Evolutionary conservation across 208 protist genomes (phyloP), one percentile per base, ranked within the genome.

Genomic region (Trypanosoma cruzi): DNA sequence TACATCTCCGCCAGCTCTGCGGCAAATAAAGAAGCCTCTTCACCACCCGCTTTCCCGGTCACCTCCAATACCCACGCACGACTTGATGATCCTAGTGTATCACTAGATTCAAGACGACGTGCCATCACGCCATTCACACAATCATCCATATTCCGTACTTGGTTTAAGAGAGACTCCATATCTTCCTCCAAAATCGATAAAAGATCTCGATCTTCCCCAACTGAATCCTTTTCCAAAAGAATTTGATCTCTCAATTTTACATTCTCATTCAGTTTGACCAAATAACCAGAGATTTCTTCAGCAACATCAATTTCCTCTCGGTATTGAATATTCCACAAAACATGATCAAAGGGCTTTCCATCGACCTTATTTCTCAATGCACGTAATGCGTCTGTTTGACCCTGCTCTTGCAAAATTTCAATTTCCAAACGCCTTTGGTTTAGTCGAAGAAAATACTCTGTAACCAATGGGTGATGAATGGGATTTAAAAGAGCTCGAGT

Each of bases 21-120:
- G n/a, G 92, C 92, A 73, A 97, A 97, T 16, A 94, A 79, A 2
- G 75, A 80, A 16, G 92, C 92, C 78, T 97, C 92, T 55, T 90
- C 86, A 24, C 92, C 92, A 7, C 92, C 92, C 6, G 92, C 92
- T 59, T 89, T 93, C 14, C 92, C 92, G 24, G 73, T 53, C 18
- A 95, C 79, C 4, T 64, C 82, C 37, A 95, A 42, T 48, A 80
- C 85, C 88, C 89, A 95, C 18, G 79, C 68, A 16, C 81, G 80
- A 57, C 79, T 92, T 4, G 82, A 84, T 26, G 89, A 92, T 42
- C 80, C 88, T 5, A 96, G 69, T 28, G 88, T 64, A 71, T 96
- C 89, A 42, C 89, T 77, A n/a, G 67, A 80, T 40, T 77, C 71
- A 28, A 96, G 78, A 18, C 91, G 86, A 3, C 73, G 74, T 67